A percentile compares a stretch with the other conserved stretches of the same genome.
Evolutionary conservation across 345 rosid genomes (phyloP).

Genomic region (Zanthoxylum bungeanum): DNA sequence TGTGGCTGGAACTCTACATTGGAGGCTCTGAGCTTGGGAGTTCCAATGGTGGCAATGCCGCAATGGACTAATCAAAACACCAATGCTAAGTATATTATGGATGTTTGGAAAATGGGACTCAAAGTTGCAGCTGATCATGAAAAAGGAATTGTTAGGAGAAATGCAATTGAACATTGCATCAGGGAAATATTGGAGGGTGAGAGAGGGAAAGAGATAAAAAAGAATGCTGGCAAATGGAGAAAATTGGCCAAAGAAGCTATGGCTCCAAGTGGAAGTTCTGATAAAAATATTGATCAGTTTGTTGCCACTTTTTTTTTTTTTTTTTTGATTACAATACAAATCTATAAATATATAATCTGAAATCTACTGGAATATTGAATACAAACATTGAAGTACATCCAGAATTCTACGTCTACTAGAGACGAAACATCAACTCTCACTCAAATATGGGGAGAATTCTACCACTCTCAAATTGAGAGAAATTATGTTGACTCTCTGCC

Average conservation of each 20-base stretch:
- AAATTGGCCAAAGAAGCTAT: constrained; percentile 22
- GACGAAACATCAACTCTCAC: no score
- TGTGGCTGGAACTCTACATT: constrained; percentile 39
- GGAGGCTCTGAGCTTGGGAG: constrained; percentile 45
- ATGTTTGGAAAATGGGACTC: no score
- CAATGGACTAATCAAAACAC: constrained; percentile 46
- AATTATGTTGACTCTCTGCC: no score
- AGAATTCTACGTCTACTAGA: no score
- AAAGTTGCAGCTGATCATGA: constrained; percentile 17
- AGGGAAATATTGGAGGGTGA: constrained; percentile 32
- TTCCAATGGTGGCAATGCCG: constrained; percentile 45
- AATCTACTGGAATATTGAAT: no score
- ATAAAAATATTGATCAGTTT: constrained; percentile 26
- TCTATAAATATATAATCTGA: no score
- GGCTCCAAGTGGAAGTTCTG: constrained; percentile 33
- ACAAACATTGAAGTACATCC: no score
- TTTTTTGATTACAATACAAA: no score
- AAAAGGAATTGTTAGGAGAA: constrained; percentile 21
- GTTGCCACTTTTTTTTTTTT: no score
- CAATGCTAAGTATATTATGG: constrained; percentile 34
- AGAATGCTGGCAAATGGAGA: constrained; percentile 28
- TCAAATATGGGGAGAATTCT: no score
- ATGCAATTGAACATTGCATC: constrained; percentile 18
- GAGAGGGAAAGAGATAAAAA: constrained; percentile 24
- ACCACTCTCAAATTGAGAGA: no score